Percentiles rank a stretch among this genome's conserved stretches.
Evolutionary conservation across 2,329 filamentous ascomycete species (phyloP).

Genomic region (Claviceps lovelessii): DNA sequence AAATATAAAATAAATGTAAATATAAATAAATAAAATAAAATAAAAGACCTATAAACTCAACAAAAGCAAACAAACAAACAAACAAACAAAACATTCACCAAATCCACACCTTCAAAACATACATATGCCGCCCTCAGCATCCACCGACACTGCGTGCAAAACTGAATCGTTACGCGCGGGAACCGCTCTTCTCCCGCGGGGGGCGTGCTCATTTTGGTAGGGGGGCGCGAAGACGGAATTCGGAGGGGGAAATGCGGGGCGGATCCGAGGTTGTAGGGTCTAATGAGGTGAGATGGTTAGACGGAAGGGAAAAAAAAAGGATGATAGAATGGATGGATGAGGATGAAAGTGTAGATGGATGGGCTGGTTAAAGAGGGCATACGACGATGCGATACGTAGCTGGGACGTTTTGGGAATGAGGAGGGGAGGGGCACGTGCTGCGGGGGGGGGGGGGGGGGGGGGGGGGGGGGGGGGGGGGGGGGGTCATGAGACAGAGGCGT

Average conservation of each 20-base stretch:
- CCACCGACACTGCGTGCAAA: constrained; percentile 91
- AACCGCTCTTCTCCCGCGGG: background rate
- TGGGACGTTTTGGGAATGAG: background rate
- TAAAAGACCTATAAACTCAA: too few relatives aligned
- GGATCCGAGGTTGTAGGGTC: too few relatives aligned
- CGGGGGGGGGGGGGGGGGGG: background rate
- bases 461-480: background rate
- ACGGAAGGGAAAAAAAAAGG: background rate
- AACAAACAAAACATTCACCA: too few relatives aligned
- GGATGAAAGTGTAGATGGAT: background rate
- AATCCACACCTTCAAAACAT: constrained; percentile 16
- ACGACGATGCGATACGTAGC: too few relatives aligned
- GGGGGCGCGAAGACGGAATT: background rate
- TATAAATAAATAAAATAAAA: too few relatives aligned
- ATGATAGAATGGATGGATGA: background rate
- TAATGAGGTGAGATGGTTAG: too few relatives aligned
- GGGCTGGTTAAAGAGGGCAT: too few relatives aligned
- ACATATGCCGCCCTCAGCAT: constrained; percentile 78
- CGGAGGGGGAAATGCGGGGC: too few relatives aligned
- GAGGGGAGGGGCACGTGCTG: background rate
- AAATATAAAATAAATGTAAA: too few relatives aligned
- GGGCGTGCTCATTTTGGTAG: background rate
- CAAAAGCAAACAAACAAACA: background rate
- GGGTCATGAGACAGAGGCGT: background rate
- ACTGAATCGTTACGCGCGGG: constrained; percentile 59